Evolutionary conservation across 768 basidiomycete genomes (phyloP).

Genomic region (Neoboletus brunneissimus): DNA sequence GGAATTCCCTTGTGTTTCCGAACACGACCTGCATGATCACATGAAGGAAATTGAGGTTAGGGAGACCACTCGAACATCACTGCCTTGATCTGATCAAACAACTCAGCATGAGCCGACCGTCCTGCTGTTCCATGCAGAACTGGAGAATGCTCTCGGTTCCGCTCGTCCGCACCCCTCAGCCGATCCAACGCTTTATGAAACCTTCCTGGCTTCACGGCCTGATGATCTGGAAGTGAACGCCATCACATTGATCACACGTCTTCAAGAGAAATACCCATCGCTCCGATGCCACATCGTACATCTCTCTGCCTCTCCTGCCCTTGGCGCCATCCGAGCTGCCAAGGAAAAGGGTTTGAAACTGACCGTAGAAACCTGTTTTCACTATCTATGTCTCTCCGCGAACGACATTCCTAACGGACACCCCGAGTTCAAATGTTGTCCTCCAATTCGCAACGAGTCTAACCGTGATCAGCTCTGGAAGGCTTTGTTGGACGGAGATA

Average conservation of each 20-base stretch:
- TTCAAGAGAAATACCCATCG: conserved; percentile 59
- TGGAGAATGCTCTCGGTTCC: conserved; percentile 41
- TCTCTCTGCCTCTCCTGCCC: conserved; percentile 80
- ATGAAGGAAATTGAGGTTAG: conserved; percentile 74
- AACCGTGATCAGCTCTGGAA: conserved; percentile 82
- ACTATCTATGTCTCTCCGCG: conserved; percentile 82
- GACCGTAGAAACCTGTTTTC: conserved; percentile 96
- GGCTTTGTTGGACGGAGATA: conserved; percentile 75
- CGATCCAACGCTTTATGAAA: conserved; percentile 62
- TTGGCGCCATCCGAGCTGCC: conserved; percentile 73
- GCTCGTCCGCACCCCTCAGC: conserved; percentile 16
- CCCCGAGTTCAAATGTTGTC: conserved; percentile 95
- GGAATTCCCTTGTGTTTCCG: conserved; percentile 91
- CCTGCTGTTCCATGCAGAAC: conserved; percentile 91
- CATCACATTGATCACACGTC: conserved; percentile 67
- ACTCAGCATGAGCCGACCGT: conserved; percentile 62
- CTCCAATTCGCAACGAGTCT: conserved; percentile 73
- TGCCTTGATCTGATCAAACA: conserved; percentile 9
- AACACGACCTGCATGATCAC: conserved; percentile 61
- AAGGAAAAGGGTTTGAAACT: conserved; percentile 61
- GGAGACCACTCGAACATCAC: neutral
- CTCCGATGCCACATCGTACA: conserved; percentile 94
- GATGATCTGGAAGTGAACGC: conserved; percentile 76
- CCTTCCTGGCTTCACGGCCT: conserved; percentile 86
- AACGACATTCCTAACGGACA: conserved; percentile 69